Evolutionary conservation across 2,329 filamentous ascomycete species (phyloP), one percentile per base, ranked within the genome.

Genomic region (Colletotrichum caudatum): DNA sequence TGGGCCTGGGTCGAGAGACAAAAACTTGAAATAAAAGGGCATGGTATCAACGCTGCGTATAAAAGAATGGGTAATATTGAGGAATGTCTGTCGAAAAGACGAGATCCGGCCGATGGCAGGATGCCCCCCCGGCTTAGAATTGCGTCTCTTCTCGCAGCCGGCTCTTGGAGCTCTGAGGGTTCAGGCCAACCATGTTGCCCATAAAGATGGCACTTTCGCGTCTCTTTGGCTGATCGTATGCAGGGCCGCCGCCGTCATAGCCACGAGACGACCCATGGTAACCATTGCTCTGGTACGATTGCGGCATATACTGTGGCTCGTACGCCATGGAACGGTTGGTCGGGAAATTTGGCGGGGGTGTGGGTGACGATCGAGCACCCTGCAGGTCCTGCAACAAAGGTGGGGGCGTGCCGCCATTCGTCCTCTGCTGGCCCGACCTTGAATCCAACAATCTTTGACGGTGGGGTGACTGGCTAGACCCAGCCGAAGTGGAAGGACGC

Each of bases 131-230:
- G 23, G 72, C 73, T 80, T 78, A 86, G 73, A 84, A 86, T 75
- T 82, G 84, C n/a, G 83, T 83, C 77, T 89, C 87, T 73, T 89
- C 87, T 48, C 87, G 82, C 44, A 89, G 80, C 14, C 87, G 87
- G 74, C 86, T 88, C 76, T 84, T 86, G 0, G 85, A 87, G 50
- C 81, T 80, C 74, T 88, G 87, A 26, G 85, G 83, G 64, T 83
- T 86, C 41, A 88, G 78, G 35, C 84, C 83, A 75, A 84, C 80
- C 77, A 86, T 83, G 29, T 81, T 80, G 76, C 87, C 83, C 77
- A 86, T 84, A 72, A 90, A 88, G 78, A 91, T 88, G 57, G 84
- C 82, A 76, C 90, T 92, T 79, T 92, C 89, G 61, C 90, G 85
- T 60, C 88, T 84, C 76, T 84, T 87, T 51, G 82, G 87, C 11